phyloP scores from a whole-genome alignment of 2,329 filamentous ascomycete species.

The Aspergillus pseudonomiae region DNA sequence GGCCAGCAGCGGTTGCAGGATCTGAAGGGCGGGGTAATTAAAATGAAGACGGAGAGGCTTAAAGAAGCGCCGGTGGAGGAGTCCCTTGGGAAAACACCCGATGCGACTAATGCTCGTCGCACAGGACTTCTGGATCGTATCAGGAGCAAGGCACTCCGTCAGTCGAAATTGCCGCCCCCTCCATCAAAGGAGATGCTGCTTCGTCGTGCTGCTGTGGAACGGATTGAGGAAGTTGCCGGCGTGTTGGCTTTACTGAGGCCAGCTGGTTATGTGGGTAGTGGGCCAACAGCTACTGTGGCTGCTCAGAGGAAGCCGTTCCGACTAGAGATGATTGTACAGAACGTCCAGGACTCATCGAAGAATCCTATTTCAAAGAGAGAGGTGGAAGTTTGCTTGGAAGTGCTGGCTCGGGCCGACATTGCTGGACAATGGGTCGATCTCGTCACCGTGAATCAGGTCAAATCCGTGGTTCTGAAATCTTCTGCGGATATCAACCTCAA shows the following conservation, averaged over 20 bases:
- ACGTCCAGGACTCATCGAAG: constrained; percentile 67
- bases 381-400: constrained; percentile 50
- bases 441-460: constrained; percentile 49
- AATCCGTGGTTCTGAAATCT: constrained; percentile 52
- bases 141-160: constrained; percentile 64
- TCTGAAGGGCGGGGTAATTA: constrained; percentile 43
- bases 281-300: constrained; percentile 31
- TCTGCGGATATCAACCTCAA: constrained; percentile 38
- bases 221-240: constrained; percentile 68
- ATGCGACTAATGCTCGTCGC: constrained; percentile 36
- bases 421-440: constrained; percentile 54
- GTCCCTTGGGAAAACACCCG: constrained; percentile 28
- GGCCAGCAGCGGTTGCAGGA: constrained; percentile 46
- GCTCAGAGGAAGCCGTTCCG: constrained; percentile 65
- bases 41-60: constrained; percentile 38
- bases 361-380: constrained; percentile 54
- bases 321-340: constrained; percentile 64
- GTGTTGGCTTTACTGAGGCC: constrained; percentile 66
- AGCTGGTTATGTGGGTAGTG: constrained; percentile 34
- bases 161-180: constrained; percentile 49
- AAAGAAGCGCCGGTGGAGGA: constrained; percentile 26
- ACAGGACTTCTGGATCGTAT: constrained; percentile 76
- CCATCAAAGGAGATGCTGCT: constrained; percentile 60
- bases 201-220: constrained; percentile 67
- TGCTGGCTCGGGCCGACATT: constrained; percentile 51